A percentile compares a stretch with the other conserved stretches of the same genome.
These are phyloP conservation scores for Byssoonygena ceratinophila DNA, from an alignment of 2,329 filamentous ascomycete species.

Conservation along the genomic window DNA sequence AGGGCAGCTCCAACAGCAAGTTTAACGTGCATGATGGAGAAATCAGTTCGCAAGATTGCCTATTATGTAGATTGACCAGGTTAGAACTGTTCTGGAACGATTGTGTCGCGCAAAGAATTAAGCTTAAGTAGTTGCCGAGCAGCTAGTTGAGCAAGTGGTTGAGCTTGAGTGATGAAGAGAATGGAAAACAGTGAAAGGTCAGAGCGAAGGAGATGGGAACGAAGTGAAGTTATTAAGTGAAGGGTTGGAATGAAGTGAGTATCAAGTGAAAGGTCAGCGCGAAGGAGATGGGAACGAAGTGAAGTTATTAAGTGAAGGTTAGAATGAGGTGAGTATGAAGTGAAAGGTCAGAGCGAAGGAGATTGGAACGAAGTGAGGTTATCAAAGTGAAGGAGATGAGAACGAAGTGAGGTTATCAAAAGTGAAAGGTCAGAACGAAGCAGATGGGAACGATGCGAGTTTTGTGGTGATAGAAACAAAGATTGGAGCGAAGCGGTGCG, in stretches of 20 bases:
- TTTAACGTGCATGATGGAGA: conserved; percentile 15
- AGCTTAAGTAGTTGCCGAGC: background rate
- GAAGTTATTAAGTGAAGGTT: background rate
- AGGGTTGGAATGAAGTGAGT: conserved; percentile 2
- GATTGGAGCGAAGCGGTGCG: background rate
- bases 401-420: too few relatives aligned
- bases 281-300: background rate
- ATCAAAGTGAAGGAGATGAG: background rate
- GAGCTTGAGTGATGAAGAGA: background rate
- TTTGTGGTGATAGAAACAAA: background rate
- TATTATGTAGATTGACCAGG: background rate
- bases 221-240: too few relatives aligned
- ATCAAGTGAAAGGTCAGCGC: background rate
- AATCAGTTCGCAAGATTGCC: background rate
- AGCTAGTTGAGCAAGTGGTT: background rate
- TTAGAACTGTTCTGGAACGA: conserved; percentile 1
- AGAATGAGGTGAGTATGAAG: background rate
- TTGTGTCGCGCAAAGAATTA: background rate
- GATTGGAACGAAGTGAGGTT: background rate
- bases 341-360: background rate
- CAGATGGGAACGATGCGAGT: conserved; percentile 1
- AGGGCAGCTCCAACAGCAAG: conserved; percentile 16
- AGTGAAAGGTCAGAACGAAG: background rate
- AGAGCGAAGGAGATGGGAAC: background rate
- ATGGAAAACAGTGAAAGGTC: background rate